Base-by-base conservation (phyloP, 192 early-diverging fungal species). In the Dimargaris cristalligena region DNA sequence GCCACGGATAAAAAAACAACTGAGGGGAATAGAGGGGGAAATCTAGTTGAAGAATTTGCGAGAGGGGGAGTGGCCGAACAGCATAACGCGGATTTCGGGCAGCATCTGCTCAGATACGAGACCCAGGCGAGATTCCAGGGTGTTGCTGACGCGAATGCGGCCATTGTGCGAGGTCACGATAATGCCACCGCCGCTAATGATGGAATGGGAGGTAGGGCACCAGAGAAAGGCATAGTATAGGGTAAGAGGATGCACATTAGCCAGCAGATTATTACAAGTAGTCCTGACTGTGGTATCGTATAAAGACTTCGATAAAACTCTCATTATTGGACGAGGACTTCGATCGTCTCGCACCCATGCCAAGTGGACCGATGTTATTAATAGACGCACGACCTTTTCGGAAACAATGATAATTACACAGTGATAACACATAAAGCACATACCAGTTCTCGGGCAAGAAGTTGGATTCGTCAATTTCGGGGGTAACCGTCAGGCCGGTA, bases 181-280 rank as follows among this genome's bases (percentile, higher is more conserved):
- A 34, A 97, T 85, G 52, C 95, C 95, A 60, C 95, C 95, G 62
- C 89, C 79, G 64, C 88, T n/a, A n/a, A n/a, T n/a, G n/a, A n/a
- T n/a, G n/a, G n/a, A n/a, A n/a, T n/a, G n/a, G n/a, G n/a, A n/a
- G n/a, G n/a, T n/a, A n/a, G n/a, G n/a, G n/a, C n/a, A n/a, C n/a
- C n/a, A n/a, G n/a, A n/a, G n/a, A n/a, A n/a, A n/a, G n/a, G n/a
- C n/a, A n/a, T n/a, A n/a, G n/a, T n/a, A n/a, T n/a, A n/a, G n/a
- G n/a, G n/a, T n/a, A n/a, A n/a, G n/a, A n/a, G n/a, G n/a, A n/a
- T n/a, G n/a, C n/a, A n/a, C n/a, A n/a, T n/a, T n/a, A n/a, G n/a
- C n/a, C n/a, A n/a, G n/a, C n/a, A n/a, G n/a, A n/a, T n/a, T n/a
- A n/a, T n/a, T n/a, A n/a, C n/a, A n/a, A n/a, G n/a, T n/a, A n/a